Base-by-base conservation (phyloP, 1,284 basidiomycete genomes). In the Puccinia coronata region DNA sequence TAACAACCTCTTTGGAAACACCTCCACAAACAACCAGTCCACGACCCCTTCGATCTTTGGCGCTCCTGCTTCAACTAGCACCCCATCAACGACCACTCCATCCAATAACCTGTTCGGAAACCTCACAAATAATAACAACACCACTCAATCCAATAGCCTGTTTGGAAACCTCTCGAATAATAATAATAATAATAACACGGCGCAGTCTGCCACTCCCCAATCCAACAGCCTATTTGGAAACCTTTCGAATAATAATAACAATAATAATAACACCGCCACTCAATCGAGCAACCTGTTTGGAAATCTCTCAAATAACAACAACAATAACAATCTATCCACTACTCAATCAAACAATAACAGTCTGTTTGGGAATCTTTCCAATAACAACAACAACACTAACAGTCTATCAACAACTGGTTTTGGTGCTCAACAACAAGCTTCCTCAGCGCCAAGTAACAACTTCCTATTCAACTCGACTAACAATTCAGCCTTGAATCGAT, bases 11-110 rank as follows among this genome's bases (percentile, higher is more conserved):
- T 73, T 73, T 16, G 67, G 67, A 49, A 69, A 25, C 47, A n/a
- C 41, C n/a, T 69, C n/a, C n/a, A n/a, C 67, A 69, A 69, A 69
- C 16, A 69, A 28, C 23, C 65, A 67, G 43, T 67, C 65, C 23
- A 41, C 28, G 25, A 43, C 6, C 43, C n/a, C n/a, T n/a, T 67
- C 65, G 65, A 41, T 67, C n/a, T 67, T 67, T 67, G 65, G 65
- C 14, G 14, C 63, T 12, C 25, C 55, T 16, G 43, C 43, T 47
- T 47, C 57, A 39, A 34, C 59, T 11, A 39, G n/a, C 59, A 31
- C 34, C 1, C 59, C 36, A 28, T 69, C 67, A 16, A 28, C 67
- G 6, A 67, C 65, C n/a, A 18, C 65, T 43, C 65, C 41, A 67
- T 47, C 65, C 3, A 61, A 61, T 23, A 39, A 28, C n/a, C 57